Evolutionary conservation across 1,284 basidiomycete genomes (phyloP).

Genomic region (Thelephora terrestris): DNA sequence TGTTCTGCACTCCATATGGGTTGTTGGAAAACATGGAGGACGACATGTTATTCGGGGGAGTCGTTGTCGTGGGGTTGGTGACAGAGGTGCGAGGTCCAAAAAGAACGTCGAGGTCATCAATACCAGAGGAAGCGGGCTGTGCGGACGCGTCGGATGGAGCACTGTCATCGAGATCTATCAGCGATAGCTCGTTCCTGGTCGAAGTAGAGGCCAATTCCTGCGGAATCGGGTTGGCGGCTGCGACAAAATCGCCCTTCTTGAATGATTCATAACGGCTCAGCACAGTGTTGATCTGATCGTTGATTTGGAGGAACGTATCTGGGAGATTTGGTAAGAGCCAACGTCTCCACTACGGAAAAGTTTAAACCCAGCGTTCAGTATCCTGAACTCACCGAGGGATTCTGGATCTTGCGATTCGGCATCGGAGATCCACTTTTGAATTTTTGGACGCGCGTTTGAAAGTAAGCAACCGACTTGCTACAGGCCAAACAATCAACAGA

Average conservation of each 20-base stretch:
- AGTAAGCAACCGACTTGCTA: constrained; percentile 89
- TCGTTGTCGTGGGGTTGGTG: constrained; percentile 4
- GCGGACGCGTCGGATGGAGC: constrained; percentile 15
- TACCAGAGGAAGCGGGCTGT: constrained; percentile 10
- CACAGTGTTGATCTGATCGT: constrained; percentile 95
- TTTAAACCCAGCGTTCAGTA: neutral
- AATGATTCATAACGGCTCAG: constrained; percentile 86
- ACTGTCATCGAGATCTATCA: constrained; percentile 68
- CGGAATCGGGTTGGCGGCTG: constrained; percentile 57
- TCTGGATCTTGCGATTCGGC: constrained; percentile 78
- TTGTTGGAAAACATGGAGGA: neutral
- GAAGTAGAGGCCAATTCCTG: constrained; percentile 35
- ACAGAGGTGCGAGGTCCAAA: constrained; percentile 11
- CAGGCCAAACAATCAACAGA: constrained; percentile 1
- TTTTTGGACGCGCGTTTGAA: constrained; percentile 78
- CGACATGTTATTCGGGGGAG: neutral
- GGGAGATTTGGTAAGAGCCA: constrained; percentile 1
- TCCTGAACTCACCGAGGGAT: constrained; percentile 59
- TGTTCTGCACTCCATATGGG: neutral
- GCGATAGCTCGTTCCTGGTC: constrained; percentile 30
- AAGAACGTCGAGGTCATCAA: constrained; percentile 51
- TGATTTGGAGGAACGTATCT: constrained; percentile 93
- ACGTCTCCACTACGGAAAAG: neutral
- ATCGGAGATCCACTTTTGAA: constrained; percentile 98
- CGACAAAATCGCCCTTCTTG: constrained; percentile 77